These are phyloP conservation scores for Sugiyamaella sp. DNA, from an alignment of 1,139 yeast genomes.

Conservation along the genomic window DNA sequence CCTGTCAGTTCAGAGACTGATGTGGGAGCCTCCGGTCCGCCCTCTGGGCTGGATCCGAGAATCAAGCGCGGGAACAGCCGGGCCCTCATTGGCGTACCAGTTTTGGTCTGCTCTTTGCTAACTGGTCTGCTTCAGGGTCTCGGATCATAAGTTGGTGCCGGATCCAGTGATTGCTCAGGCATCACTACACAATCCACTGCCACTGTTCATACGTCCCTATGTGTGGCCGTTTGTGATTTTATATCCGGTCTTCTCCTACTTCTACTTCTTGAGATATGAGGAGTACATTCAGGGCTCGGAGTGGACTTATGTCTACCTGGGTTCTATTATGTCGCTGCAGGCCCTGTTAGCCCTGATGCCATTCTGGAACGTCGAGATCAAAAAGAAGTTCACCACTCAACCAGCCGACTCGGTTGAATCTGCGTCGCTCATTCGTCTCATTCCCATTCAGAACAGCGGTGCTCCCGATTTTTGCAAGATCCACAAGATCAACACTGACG, in stretches of 20 bases:
- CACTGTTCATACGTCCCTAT: slow-evolving; percentile 67
- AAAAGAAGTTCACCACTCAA: slow-evolving; percentile 69
- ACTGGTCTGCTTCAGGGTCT: slow-evolving; percentile 4
- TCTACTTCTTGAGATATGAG: slow-evolving; percentile 74
- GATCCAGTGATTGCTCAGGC: slow-evolving; percentile 64
- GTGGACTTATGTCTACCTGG: slow-evolving; percentile 83
- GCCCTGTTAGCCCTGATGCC: slow-evolving; percentile 85
- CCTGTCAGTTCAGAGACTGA: background rate
- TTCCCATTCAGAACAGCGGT: slow-evolving; percentile 86
- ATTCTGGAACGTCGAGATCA: slow-evolving; percentile 85
- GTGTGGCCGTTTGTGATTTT: slow-evolving; percentile 80
- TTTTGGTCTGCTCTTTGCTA: background rate
- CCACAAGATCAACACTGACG: slow-evolving; percentile 60
- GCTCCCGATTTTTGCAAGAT: slow-evolving; percentile 77
- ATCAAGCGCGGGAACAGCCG: too few relatives aligned
- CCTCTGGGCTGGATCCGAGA: background rate
- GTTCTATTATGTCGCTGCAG: slow-evolving; percentile 72
- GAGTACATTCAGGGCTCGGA: slow-evolving; percentile 76
- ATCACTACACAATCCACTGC: slow-evolving; percentile 71
- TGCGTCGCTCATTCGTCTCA: slow-evolving; percentile 73
- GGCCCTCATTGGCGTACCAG: too few relatives aligned
- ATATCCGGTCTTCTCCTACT: slow-evolving; percentile 73
- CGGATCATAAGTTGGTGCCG: slow-evolving; percentile 38
- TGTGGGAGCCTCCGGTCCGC: background rate
- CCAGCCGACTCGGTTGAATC: slow-evolving; percentile 53